Percentiles rank a stretch among this genome's conserved stretches.
Evolutionary conservation across 2,329 filamentous ascomycete species (phyloP).

Genomic region (Arthroderma sp.): DNA sequence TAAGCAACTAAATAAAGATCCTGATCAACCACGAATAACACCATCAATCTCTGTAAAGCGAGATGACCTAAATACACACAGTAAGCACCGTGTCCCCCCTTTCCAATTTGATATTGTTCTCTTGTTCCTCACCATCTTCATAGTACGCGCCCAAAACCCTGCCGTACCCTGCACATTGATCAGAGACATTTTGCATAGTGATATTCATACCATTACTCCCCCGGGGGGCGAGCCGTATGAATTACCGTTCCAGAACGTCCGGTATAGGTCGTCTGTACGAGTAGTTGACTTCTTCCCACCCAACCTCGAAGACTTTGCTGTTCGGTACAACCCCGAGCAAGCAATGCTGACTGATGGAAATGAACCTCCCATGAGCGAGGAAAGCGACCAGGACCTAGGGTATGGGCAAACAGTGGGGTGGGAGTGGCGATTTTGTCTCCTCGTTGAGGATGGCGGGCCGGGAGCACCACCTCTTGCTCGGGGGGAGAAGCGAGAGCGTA

Average conservation of each 20-base stretch:
- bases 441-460: conserved; percentile 55
- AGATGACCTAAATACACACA: conserved; percentile 25
- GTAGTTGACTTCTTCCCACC: conserved; percentile 69
- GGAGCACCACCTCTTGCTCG: conserved; percentile 10
- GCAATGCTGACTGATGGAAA: conserved; percentile 35
- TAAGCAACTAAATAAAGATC: conserved; percentile 18
- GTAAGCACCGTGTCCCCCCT: conserved; percentile 21
- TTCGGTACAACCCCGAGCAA: conserved; percentile 36
- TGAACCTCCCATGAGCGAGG: conserved; percentile 11
- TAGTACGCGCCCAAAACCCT: conserved; percentile 36
- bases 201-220: conserved; percentile 34
- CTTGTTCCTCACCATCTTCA: not conserved
- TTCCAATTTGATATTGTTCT: not conserved
- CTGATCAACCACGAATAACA: not conserved
- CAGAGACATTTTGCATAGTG: conserved; percentile 37
- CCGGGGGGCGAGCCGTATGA: conserved; percentile 31
- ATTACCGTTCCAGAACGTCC: conserved; percentile 61
- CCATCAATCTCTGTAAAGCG: conserved; percentile 9
- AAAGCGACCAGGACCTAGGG: conserved; percentile 9
- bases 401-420: conserved; percentile 32
- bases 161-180: conserved; percentile 29
- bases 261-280: conserved; percentile 57
- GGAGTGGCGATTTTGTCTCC: conserved; percentile 75
- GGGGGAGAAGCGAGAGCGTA: conserved; percentile 29
- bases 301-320: conserved; percentile 57